These are phyloP conservation scores for Zygosaccharomyces pseudobailii DNA, from an alignment of 1,139 yeast genomes.

Conservation along the genomic window DNA sequence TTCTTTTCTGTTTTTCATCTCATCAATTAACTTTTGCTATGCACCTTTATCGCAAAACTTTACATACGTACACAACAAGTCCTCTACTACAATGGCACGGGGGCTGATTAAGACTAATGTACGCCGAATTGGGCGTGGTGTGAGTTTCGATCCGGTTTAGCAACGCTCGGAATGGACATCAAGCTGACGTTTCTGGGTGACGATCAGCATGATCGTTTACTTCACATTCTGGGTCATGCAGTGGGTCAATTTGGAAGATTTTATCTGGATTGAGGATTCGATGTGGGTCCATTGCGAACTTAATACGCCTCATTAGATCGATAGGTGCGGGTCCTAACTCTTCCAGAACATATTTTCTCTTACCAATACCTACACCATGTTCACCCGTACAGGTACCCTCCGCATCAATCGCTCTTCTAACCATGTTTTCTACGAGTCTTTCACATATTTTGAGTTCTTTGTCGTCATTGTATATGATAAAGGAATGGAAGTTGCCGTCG, in stretches of 20 bases:
- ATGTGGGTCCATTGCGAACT: constrained; percentile 66
- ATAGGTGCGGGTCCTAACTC: constrained; percentile 68
- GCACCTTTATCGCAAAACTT: background rate
- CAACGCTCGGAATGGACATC: too few species aligned
- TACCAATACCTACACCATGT: constrained; percentile 85
- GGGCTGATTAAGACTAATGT: background rate
- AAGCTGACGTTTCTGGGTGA: too few species aligned
- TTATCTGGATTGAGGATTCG: constrained; percentile 76
- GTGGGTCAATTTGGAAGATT: constrained; percentile 59
- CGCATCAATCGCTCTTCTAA: constrained; percentile 55
- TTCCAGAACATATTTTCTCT: constrained; percentile 55
- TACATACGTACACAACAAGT: background rate
- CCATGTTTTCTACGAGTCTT: constrained; percentile 60
- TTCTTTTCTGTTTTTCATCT: background rate
- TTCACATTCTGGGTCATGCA: constrained; percentile 33
- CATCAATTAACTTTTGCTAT: background rate
- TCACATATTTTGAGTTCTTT: constrained; percentile 43
- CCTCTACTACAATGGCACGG: background rate
- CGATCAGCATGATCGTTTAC: background rate
- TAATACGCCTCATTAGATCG: constrained; percentile 69
- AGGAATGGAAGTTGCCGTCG: constrained; percentile 86
- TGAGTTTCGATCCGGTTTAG: background rate
- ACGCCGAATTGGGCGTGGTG: background rate
- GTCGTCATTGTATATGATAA: constrained; percentile 56
- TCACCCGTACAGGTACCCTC: constrained; percentile 92